Evolutionary conservation across 768 basidiomycete genomes (phyloP).

Genomic region (Bullera alba): DNA sequence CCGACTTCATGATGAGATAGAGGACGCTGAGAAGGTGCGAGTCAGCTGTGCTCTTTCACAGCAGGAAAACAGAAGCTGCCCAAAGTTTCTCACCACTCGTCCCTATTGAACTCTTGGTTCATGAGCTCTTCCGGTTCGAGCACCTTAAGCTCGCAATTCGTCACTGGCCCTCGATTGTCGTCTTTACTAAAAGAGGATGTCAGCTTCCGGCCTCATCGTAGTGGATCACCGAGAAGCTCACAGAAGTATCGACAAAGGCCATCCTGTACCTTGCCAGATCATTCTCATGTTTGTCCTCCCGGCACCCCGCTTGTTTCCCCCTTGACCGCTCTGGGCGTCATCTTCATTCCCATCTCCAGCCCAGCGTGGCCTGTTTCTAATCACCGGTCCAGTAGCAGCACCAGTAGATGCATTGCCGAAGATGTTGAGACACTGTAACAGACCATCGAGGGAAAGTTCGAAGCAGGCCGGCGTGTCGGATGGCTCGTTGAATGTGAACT

Average conservation of each 20-base stretch:
- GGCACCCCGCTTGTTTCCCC: slow-evolving; percentile 5
- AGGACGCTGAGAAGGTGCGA: slow-evolving; percentile 52
- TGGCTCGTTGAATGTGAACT: slow-evolving; percentile 56
- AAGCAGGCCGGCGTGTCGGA: slow-evolving; percentile 49
- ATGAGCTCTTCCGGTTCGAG: slow-evolving; percentile 74
- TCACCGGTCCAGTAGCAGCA: slow-evolving; percentile 8
- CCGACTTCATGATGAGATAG: slow-evolving; percentile 84
- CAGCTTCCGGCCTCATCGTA: neutral
- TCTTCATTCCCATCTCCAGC: slow-evolving; percentile 45
- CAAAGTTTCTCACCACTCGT: slow-evolving; percentile 53
- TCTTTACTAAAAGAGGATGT: slow-evolving; percentile 25
- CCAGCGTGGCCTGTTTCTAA: slow-evolving; percentile 45
- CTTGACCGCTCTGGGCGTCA: slow-evolving; percentile 44
- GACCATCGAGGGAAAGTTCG: slow-evolving; percentile 72
- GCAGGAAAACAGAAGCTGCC: neutral
- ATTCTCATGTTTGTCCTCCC: slow-evolving; percentile 79
- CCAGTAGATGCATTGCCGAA: slow-evolving; percentile 66
- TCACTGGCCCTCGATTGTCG: slow-evolving; percentile 39
- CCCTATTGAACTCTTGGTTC: slow-evolving; percentile 69
- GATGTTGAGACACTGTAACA: slow-evolving; percentile 86
- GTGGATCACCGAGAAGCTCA: slow-evolving; percentile 48
- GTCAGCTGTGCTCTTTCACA: neutral
- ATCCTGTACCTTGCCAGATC: slow-evolving; percentile 69
- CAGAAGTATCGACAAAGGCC: slow-evolving; percentile 73
- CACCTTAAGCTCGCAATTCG: slow-evolving; percentile 50